Evolutionary conservation across 345 rosid genomes (phyloP).

Genomic region (Citrus hindsii): DNA sequence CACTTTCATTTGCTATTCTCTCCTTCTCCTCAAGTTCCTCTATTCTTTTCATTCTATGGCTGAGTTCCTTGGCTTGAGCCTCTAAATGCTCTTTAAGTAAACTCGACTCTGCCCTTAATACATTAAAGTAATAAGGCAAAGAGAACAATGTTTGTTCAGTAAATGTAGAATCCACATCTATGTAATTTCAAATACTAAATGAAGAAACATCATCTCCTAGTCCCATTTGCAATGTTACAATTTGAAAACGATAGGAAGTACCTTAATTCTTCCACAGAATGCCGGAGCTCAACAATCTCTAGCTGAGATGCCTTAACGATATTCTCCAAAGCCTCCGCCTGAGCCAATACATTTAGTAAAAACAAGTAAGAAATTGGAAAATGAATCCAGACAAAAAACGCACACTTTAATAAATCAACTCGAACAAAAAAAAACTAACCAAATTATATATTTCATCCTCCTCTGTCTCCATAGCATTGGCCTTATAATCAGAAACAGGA

Average conservation of each 20-base stretch:
- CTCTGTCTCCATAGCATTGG: conserved; percentile 37
- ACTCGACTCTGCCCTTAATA: conserved; percentile 77
- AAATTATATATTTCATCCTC: conserved; percentile 77
- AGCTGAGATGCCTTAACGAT: conserved; percentile 90
- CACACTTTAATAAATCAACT: conserved; percentile 7
- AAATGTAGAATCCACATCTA: not conserved
- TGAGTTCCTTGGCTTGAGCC: conserved; percentile 76
- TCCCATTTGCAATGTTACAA: not conserved
- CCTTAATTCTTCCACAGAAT: conserved; percentile 81
- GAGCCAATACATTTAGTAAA: conserved; percentile 18
- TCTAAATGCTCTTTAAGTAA: conserved; percentile 65
- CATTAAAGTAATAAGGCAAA: conserved; percentile 21
- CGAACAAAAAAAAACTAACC: conserved; percentile 43
- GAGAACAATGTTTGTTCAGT: conserved; percentile 20
- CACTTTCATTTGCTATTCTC: conserved; percentile 90
- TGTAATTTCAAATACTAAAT: not conserved
- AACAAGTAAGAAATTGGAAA: conserved; percentile 4
- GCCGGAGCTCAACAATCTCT: conserved; percentile 75
- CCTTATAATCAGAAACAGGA: conserved; percentile 29
- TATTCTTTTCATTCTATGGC: conserved; percentile 57
- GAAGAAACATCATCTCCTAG: not conserved
- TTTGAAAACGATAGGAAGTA: conserved; percentile 18
- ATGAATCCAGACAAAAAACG: not conserved
- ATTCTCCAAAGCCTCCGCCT: conserved; percentile 97
- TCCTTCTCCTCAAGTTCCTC: conserved; percentile 91